Evolutionary conservation across 2,329 filamentous ascomycete genomes (phyloP), one percentile per base, ranked within the genome.

Genomic region (Diaporthe citri): DNA sequence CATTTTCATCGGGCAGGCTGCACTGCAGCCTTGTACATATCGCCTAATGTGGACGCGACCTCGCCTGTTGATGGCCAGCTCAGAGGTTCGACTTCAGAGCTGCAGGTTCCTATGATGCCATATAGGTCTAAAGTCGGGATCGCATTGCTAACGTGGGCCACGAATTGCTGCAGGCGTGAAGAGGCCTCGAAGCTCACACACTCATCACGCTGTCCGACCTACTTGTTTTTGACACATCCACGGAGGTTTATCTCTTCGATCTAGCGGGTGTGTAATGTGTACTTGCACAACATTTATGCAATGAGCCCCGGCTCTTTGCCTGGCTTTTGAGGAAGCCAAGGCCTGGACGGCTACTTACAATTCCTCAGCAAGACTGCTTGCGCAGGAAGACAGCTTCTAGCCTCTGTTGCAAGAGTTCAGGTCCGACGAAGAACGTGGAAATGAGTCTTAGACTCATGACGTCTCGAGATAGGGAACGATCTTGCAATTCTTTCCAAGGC

Each of bases 1-100:
- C 75, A 76, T 76, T 72, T 72, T 72, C 31, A 64, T 46, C 57
- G 60, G 57, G 46, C 51, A 72, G 57, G 25, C 57, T 75, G 75
- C 70, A 69, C 71, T 75, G 71, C 71, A 71, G 74, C 28, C 56
- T 74, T 71, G 66, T 71, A 60, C 60, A 57, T 72, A 56, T 4
- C 48, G 52, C 67, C 69, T 43, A 48, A 62, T 55, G 70, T 55
- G 60, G 28, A 62, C 36, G 57, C 48, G 46, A 59, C 34, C 43
- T 55, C 48, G 22, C 28, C 41, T 56, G 57, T 57, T 12, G 10
- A 57, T 46, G 64, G 57, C 51, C 51, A 62, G 34, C 64, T 66
- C 41, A 62, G 51, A 69, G 55, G 25, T 60, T 48, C 41, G 28
- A 56, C 36, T 43, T 48, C 43, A 62, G n/a, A 43, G 17, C n/a